Percentiles rank a stretch among this genome's conserved stretches.
Evolutionary conservation across 306 rosid species (phyloP).

Genomic region (Dalbergia cultrata): DNA sequence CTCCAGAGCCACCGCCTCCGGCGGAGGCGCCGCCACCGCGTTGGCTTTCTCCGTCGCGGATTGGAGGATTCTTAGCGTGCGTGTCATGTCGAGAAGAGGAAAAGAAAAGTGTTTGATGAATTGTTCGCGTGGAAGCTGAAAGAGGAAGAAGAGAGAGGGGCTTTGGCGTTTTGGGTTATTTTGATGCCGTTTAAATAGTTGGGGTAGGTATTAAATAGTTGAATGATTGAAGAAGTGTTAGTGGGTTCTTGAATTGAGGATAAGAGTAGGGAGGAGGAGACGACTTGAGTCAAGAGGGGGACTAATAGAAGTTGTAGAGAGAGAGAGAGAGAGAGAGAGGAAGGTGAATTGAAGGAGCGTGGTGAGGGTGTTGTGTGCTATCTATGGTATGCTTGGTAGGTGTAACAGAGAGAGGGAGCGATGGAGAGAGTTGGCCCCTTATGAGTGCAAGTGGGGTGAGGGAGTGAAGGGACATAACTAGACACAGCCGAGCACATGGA

Average conservation of each 20-base stretch:
- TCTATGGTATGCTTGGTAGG: slow-evolving; percentile 29
- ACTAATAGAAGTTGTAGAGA: slow-evolving; percentile 11
- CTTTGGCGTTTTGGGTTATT: background rate
- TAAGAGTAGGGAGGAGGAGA: slow-evolving; percentile 44
- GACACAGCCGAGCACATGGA: slow-evolving; percentile 15
- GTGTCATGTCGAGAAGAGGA: slow-evolving; percentile 53
- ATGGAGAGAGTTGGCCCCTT: slow-evolving; percentile 16
- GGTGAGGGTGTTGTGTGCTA: background rate
- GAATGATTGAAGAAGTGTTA: slow-evolving; percentile 22
- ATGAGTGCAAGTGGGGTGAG: slow-evolving; percentile 21
- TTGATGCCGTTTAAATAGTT: slow-evolving; percentile 41
- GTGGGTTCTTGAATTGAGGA: slow-evolving; percentile 16
- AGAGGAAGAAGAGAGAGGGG: background rate
- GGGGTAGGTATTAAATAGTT: slow-evolving; percentile 50
- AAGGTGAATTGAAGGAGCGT: background rate
- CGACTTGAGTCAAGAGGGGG: slow-evolving; percentile 48
- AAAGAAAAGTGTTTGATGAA: slow-evolving; percentile 23
- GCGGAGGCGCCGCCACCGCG: slow-evolving; percentile 61
- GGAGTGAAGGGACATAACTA: slow-evolving; percentile 38
- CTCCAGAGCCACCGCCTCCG: slow-evolving; percentile 64
- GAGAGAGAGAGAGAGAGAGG: background rate
- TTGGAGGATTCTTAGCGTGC: slow-evolving; percentile 50
- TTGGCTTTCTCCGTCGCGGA: slow-evolving; percentile 25
- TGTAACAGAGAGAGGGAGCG: background rate
- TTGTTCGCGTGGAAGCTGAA: background rate